Evolutionary conservation across 768 basidiomycete genomes (phyloP).

Genomic region (Russula sp.): DNA sequence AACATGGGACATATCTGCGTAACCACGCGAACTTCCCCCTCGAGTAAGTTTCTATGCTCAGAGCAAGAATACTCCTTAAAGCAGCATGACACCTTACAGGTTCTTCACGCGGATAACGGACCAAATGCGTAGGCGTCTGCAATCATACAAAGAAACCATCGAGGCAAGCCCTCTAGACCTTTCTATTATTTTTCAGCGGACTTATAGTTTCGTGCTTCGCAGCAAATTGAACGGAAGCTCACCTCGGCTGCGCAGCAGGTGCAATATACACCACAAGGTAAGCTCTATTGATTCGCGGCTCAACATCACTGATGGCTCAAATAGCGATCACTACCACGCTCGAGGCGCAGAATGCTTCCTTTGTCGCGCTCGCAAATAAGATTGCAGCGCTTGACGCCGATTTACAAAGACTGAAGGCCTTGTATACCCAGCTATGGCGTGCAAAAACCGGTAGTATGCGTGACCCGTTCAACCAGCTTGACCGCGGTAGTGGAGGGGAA

Average conservation of each 20-base stretch:
- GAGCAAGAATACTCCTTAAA: neutral
- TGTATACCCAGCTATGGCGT: conserved; percentile 77
- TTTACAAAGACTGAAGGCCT: conserved; percentile 65
- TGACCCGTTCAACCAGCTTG: conserved; percentile 65
- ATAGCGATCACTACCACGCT: conserved; percentile 69
- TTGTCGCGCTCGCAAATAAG: conserved; percentile 69
- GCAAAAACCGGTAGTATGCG: conserved; percentile 75
- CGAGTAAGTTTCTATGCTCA: conserved; percentile 45
- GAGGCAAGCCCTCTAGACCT: conserved; percentile 38
- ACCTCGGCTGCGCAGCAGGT: conserved; percentile 57
- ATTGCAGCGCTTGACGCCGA: conserved; percentile 70
- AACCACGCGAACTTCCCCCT: conserved; percentile 78
- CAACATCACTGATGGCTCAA: neutral
- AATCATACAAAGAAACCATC: conserved; percentile 76
- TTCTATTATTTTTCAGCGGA: neutral
- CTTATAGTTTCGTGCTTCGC: conserved; percentile 4
- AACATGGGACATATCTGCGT: conserved; percentile 62
- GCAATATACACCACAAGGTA: conserved; percentile 73
- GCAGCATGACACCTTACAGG: conserved; percentile 32
- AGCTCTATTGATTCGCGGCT: conserved; percentile 13
- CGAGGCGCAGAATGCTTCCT: conserved; percentile 73
- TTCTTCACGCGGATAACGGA: conserved; percentile 68
- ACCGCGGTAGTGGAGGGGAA: conserved; percentile 36
- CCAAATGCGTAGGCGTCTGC: conserved; percentile 64
- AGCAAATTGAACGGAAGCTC: conserved; percentile 84